A percentile compares a stretch with the other conserved stretches of the same genome.
phyloP scores from a whole-genome alignment of 495 filamentous ascomycete genomes.

The Hyaloscypha bicolor region DNA sequence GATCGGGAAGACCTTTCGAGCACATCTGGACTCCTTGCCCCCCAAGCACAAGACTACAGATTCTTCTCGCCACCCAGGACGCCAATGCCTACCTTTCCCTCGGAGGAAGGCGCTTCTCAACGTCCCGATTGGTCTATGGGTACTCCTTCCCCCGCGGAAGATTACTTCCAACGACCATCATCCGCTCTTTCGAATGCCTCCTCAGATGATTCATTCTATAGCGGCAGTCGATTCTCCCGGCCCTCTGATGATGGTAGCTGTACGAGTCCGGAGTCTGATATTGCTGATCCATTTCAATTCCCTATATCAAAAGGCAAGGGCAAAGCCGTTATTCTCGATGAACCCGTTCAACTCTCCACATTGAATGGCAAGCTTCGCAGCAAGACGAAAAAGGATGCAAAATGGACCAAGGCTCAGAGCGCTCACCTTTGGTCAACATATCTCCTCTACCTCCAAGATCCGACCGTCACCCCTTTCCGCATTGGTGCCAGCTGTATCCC shows the following conservation, averaged over 20 bases:
- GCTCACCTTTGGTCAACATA: conserved; percentile 93
- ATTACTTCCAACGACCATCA: conserved; percentile 23
- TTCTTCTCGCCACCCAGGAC: conserved; percentile 29
- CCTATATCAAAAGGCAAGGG: conserved; percentile 27
- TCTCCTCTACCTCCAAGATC: conserved; percentile 83
- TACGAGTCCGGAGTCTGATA: conserved; percentile 45
- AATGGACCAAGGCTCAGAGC: conserved; percentile 89
- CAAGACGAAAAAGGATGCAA: conserved; percentile 30
- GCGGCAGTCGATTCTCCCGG: conserved; percentile 40
- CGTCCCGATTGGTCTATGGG: conserved; percentile 33
- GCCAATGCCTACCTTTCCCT: conserved; percentile 19
- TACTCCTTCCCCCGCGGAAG: conserved; percentile 16
- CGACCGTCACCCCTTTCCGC: conserved; percentile 91
- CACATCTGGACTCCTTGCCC: conserved; percentile 24
- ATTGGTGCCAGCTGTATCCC: conserved; percentile 84
- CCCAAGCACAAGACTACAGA: conserved; percentile 15
- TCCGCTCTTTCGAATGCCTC: conserved; percentile 29
- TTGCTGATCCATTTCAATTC: conserved; percentile 30
- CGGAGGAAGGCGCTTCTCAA: conserved; percentile 9
- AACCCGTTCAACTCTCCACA: background rate
- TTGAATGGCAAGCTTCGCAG: conserved; percentile 26
- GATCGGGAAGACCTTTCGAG: conserved; percentile 28
- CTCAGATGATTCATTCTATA: conserved; percentile 35
- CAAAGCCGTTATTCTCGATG: conserved; percentile 10
- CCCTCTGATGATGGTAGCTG: conserved; percentile 49